Percentiles rank a stretch among this genome's conserved stretches.
These are phyloP conservation scores for Pythium volutum DNA, from an alignment of 352 stramenopile genomes.

Conservation along the genomic window DNA sequence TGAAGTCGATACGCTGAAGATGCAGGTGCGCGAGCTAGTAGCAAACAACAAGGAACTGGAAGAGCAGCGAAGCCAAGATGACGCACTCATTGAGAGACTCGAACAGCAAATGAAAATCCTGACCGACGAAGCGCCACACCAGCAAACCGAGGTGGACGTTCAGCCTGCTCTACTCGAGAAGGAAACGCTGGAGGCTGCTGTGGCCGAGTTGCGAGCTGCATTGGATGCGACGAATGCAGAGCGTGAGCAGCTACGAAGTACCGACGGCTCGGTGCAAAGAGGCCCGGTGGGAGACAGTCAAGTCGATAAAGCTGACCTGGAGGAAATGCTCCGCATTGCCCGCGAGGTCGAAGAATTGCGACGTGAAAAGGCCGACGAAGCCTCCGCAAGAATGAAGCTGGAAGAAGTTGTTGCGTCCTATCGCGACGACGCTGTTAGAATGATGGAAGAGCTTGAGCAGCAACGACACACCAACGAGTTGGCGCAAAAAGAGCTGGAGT, in stretches of 20 bases:
- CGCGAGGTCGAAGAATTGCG: slow-evolving; percentile 4
- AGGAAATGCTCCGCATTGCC: too few species aligned
- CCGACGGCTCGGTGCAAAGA: neutral
- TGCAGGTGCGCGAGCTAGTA: slow-evolving; percentile 2
- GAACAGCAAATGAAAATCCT: slow-evolving; percentile 13
- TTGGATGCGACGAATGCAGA: slow-evolving; percentile 5
- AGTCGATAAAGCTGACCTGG: too few species aligned
- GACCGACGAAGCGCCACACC: neutral
- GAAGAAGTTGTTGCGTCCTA: too few species aligned
- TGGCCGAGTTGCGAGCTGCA: neutral
- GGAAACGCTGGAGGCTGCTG: slow-evolving; percentile 30
- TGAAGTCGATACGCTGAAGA: slow-evolving; percentile 16
- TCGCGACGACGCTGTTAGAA: too few species aligned
- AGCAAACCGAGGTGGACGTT: neutral
- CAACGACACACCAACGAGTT: neutral
- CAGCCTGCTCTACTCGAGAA: slow-evolving; percentile 1
- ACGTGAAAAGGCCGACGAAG: neutral
- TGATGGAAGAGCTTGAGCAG: neutral
- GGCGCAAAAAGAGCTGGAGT: neutral
- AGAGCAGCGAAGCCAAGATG: slow-evolving; percentile 7
- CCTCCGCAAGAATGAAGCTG: too few species aligned
- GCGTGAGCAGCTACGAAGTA: neutral
- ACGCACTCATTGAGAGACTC: slow-evolving; percentile 15
- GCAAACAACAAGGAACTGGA: slow-evolving; percentile 7
- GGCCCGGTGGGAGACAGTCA: neutral